Evolutionary conservation across 176 grass and related monocot genomes (phyloP), one percentile per base, ranked within the genome.

Genomic region (Aegilops umbellulata): DNA sequence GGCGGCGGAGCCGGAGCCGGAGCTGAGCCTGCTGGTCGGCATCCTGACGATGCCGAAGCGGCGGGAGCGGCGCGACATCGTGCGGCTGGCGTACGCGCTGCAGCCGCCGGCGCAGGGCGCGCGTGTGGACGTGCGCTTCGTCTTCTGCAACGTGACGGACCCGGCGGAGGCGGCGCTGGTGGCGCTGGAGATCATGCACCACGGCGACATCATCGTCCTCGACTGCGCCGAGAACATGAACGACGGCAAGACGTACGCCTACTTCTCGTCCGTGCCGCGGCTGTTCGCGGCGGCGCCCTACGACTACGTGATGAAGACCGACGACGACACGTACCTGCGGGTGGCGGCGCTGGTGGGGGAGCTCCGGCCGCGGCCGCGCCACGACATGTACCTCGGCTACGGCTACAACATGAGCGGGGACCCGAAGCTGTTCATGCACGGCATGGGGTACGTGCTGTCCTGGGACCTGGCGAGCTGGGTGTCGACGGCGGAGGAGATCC

Each of bases 401-500:
- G 92, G 94, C 15, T 83, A 84, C 80, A 63, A 82, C 49, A 89
- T 94, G 73, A 85, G 86, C 55, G 86, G 82, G 13, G 66, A 86
- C 11, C 83, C 91, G 2, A 81, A 70, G 79, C 80, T 80, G 55
- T 97, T 91, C 94, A 97, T 97, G 94, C 92, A 93, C 68, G 94
- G 94, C 10, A 97, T 97, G 94, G 94, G 94, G 24, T 97, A 97
- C 91, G 65, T 89, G 35, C 49, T 95, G 31, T 95, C 94, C 13
- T 93, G 91, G 94, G 94, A 95, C 88, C 76, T 95, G 6, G 91
- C 88, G 29, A 64, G 17, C 25, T 95, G 94, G 94, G 39, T 95
- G 22, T 47, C 88, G 17, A 84, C 70, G 69, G 82, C 89, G 14
- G 78, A 74, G 53, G 60, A 73, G 79, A 92, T 89, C 80, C 61